Evolutionary conservation across 805 yeast species (phyloP).

Genomic region (Candida cerambycidarum): DNA sequence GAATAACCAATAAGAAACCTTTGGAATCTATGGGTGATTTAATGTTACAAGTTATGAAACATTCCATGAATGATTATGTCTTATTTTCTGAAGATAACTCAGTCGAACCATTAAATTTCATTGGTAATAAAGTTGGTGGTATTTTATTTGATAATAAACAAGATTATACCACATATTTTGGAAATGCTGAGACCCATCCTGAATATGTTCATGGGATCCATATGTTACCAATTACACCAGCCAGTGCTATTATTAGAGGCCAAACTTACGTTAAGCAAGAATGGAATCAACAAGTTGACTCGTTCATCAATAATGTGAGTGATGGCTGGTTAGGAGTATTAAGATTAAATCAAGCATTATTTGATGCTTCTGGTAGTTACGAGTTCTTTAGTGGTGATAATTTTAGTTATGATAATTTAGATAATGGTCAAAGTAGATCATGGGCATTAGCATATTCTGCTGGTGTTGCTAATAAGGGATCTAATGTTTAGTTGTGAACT

Average conservation of each 20-base stretch:
- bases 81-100: slow-evolving; percentile 49
- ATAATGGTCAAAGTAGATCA: slow-evolving; percentile 59
- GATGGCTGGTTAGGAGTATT: slow-evolving; percentile 73
- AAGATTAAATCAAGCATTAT: slow-evolving; percentile 69
- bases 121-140: slow-evolving; percentile 66
- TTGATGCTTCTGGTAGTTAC: slow-evolving; percentile 64
- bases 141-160: slow-evolving; percentile 68
- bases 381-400: slow-evolving; percentile 45
- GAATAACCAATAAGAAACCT: slow-evolving; percentile 50
- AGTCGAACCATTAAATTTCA: slow-evolving; percentile 51
- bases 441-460: slow-evolving; percentile 62
- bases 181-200: slow-evolving; percentile 36
- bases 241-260: slow-evolving; percentile 57
- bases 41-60: slow-evolving; percentile 55
- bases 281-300: slow-evolving; percentile 51
- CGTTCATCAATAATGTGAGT: slow-evolving; percentile 45
- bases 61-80: slow-evolving; percentile 54
- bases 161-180: slow-evolving; percentile 72
- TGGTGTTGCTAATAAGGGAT: slow-evolving; percentile 29
- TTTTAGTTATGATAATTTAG: slow-evolving; percentile 38
- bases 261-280: slow-evolving; percentile 56
- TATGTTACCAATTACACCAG: slow-evolving; percentile 69
- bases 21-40: slow-evolving; percentile 44
- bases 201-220: slow-evolving; percentile 77
- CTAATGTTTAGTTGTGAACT: neutral